Conservation (phyloP, 179 eudicot genomes). For the Nepenthes alata region DNA sequence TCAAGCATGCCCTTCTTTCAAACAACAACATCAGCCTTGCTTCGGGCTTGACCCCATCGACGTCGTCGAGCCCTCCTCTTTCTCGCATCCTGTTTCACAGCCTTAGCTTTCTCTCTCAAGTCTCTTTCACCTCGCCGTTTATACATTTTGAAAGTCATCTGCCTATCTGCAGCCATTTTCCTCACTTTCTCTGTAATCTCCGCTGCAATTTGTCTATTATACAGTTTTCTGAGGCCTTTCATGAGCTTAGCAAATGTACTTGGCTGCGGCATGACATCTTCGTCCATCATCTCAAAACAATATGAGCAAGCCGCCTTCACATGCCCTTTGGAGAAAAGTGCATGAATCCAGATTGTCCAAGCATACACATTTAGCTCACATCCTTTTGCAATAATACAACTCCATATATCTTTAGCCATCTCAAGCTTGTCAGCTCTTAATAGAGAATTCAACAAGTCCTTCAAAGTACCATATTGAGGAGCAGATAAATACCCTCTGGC, state of each 20-base stretch:
- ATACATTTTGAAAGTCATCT: constrained; percentile 81
- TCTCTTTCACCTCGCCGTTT: constrained; percentile 92
- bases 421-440: constrained; percentile 74
- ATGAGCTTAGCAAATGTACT: constrained; percentile 87
- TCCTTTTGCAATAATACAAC: constrained; percentile 55
- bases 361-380: constrained; percentile 77
- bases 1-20: not conserved
- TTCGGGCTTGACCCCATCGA: constrained; percentile 41
- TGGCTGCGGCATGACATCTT: constrained; percentile 75
- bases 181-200: constrained; percentile 93
- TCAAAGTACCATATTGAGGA: constrained; percentile 76
- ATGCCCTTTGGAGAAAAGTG: constrained; percentile 75
- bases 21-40: constrained; percentile 26
- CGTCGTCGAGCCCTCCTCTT: constrained; percentile 66
- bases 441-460: constrained; percentile 57
- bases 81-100: constrained; percentile 56
- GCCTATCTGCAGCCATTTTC: constrained; percentile 81
- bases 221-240: constrained; percentile 65
- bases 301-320: constrained; percentile 90
- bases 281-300: constrained; percentile 92
- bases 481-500: constrained; percentile 66
- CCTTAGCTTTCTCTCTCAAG: constrained; percentile 68
- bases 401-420: constrained; percentile 75
- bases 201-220: constrained; percentile 76
- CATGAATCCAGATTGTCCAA: constrained; percentile 97